phyloP scores from a whole-genome alignment of 805 yeast genomes.

The Starmerella khaoyaiensis region DNA sequence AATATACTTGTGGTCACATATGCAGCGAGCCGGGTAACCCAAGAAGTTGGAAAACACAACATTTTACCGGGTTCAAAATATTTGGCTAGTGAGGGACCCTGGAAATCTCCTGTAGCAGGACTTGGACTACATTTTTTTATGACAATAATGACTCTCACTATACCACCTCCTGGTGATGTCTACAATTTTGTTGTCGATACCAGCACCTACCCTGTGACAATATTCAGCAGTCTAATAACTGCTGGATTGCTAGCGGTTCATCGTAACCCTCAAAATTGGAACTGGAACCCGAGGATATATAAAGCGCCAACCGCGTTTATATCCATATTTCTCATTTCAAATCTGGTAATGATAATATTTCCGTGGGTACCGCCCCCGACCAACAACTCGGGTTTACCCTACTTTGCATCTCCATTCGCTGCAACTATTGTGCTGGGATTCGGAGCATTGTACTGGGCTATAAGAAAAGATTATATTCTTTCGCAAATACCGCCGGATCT shows the following conservation, averaged over 20 bases:
- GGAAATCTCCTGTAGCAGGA: constrained; percentile 33
- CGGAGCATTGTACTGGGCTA: constrained; percentile 35
- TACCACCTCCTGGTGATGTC: constrained; percentile 52
- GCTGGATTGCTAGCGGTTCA: constrained; percentile 43
- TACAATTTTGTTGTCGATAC: constrained; percentile 51
- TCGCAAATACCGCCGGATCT: constrained; percentile 2
- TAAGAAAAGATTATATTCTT: constrained; percentile 7
- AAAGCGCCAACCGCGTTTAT: constrained; percentile 20
- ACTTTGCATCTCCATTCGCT: constrained; percentile 45
- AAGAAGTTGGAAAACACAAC: constrained; percentile 41
- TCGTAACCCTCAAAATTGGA: constrained; percentile 28
- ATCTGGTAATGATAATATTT: constrained; percentile 39
- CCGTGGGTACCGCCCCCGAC: constrained; percentile 46
- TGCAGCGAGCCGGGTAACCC: constrained; percentile 47
- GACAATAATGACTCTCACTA: constrained; percentile 40
- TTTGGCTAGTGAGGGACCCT: constrained; percentile 34
- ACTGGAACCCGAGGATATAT: constrained; percentile 27
- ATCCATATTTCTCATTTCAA: constrained; percentile 34
- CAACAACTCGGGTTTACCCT: constrained; percentile 33
- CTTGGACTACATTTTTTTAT: constrained; percentile 43
- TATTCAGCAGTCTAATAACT: constrained; percentile 42
- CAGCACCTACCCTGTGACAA: constrained; percentile 51
- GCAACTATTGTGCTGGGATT: constrained; percentile 35
- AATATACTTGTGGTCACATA: constrained; percentile 52
- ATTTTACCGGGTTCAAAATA: constrained; percentile 38